These are phyloP conservation scores for Graphilbum fragrans DNA, from an alignment of 2,329 filamentous ascomycete genomes.

Conservation along the genomic window DNA sequence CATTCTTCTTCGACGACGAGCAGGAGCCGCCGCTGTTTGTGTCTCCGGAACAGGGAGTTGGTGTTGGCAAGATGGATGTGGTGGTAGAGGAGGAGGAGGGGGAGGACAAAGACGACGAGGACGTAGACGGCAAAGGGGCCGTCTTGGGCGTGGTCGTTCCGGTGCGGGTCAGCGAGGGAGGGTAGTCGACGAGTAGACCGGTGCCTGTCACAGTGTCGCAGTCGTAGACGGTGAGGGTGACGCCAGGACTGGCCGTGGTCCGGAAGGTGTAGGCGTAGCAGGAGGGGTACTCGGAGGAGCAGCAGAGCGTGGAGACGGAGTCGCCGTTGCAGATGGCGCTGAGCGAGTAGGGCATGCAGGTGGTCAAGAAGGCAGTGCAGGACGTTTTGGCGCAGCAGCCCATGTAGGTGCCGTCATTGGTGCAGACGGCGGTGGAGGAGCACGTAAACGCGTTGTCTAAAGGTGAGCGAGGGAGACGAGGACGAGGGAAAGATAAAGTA, in stretches of 20 bases:
- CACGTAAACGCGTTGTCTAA: background rate
- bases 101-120: background rate
- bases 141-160: background rate
- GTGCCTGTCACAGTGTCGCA: background rate
- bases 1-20: slow-evolving; percentile 1
- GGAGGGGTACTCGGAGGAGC: background rate
- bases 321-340: background rate
- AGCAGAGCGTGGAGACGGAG: background rate
- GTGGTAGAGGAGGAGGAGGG: background rate
- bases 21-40: background rate
- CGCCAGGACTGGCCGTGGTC: background rate
- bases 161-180: background rate
- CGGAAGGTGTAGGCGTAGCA: background rate
- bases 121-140: background rate
- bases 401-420: background rate
- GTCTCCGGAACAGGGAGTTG: background rate
- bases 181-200: background rate
- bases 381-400: background rate
- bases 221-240: background rate
- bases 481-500: too few species aligned
- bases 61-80: background rate
- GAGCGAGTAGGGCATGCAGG: background rate
- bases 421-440: slow-evolving; percentile 2
- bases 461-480: background rate
- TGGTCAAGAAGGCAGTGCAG: background rate